Evolutionary conservation across 306 rosid species (phyloP), one percentile per base, ranked within the genome.

Genomic region (Ziziphus jujuba): DNA sequence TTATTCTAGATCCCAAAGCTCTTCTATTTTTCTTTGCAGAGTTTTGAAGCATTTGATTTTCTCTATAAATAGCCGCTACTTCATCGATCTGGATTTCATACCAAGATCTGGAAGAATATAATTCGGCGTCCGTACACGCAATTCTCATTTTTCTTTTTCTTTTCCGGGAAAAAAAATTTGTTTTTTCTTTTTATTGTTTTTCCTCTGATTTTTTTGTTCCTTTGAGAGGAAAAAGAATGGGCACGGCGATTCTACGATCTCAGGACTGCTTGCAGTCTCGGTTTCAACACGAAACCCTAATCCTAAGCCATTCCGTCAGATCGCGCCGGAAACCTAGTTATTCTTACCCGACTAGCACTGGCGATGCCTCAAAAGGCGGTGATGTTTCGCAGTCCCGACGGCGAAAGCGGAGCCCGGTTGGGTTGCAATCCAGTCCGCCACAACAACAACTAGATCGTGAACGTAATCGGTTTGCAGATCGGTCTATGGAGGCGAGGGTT

Each of bases 361-460:
- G 14, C 43, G 14, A 53, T n/a, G 63, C 9, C 25, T 9, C 52
- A 11, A 5, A 38, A 22, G 43, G 56, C 14, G 56, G 56, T n/a
- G 56, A 49, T 62, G 14, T 59, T 71, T 12, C 5, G 22, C 76
- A 57, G 10, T 82, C 63, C 15, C 81, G 88, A 47, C 89, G 88
- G 28, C 82, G 95, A 11, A 81, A 73, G 80, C 73, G 87, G 50
- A 79, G 84, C 74, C 83, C 87, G 66, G 70, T 55, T 17, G 25
- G 65, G 56, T 48, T 44, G 34, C 76, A 31, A 25, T 23, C 81
- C 9, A 59, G 56, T 6, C 70, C 33, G 4, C 33, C 33, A 4
- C 3, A 4, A 28, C 33, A 19, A 0, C 66, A 56, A n/a, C n/a
- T n/a, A 1, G 77, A 77, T 14, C 65, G 73, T 2, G 74, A 23